Evolutionary conservation across 2,329 filamentous ascomycete species (phyloP), one percentile per base, ranked within the genome.

Genomic region (Ceratocystis albifundus): DNA sequence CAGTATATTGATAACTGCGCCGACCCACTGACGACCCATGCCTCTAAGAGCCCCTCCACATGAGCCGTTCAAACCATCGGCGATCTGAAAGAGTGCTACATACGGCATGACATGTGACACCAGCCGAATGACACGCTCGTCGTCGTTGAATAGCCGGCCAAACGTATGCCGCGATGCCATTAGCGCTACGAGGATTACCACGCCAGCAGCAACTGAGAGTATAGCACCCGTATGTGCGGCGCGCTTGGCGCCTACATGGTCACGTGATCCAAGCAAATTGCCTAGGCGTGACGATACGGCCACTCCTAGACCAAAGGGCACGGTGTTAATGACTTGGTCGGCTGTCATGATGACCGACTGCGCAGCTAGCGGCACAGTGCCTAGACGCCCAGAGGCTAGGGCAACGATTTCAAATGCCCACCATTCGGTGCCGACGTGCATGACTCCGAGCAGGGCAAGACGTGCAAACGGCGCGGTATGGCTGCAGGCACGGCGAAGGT

Each of bases 401-500:
- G 90, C 89, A 1, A 95, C 89, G 70, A 95, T 93, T 75, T 95
- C 90, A 71, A 96, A 96, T 0, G 90, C 91, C 90, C 90, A 95
- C 90, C 90, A 96, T 75, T 96, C 91, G 0, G 90, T 94, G 2
- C 89, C 91, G 4, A 96, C 88, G 69, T 95, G 90, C 2, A 95
- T 76, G 53, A 95, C 80, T 0, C 90, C 91, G 0, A 95, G 78
- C 15, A 88, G 75, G 0, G 90, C 89, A 2, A 96, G 83, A 8
- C 85, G 84, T 1, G 88, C 80, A 73, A 96, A 96, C 0, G 85
- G 84, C 17, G 82, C 76, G 17, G 88, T 78, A 71, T 92, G 88
- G 1, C 81, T 77, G n/a, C 88, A 73, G 1, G 86, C 87, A 61
- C 80, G 81, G 3, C 80, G 79, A 5, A 83, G 83, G 74, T 85